Evolutionary conservation across 2,329 filamentous ascomycete species (phyloP).

Genomic region (Fusarium pseudoanthophilum): DNA sequence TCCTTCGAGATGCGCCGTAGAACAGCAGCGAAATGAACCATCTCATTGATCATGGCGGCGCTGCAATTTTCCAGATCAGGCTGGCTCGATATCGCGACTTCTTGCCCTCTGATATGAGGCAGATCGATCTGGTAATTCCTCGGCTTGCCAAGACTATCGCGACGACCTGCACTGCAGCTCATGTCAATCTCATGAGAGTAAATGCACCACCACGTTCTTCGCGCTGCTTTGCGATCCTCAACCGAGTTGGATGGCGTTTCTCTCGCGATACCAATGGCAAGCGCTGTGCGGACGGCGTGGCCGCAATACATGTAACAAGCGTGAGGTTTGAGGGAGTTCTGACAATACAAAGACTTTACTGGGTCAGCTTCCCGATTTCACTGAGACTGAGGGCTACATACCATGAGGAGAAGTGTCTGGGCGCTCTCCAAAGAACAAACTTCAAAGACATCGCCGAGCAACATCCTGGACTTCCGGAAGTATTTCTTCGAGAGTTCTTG

Average conservation of each 20-base stretch:
- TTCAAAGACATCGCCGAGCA: background rate
- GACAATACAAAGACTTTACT: background rate
- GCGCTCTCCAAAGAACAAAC: background rate
- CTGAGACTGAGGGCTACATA: background rate
- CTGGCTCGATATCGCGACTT: fast-evolving
- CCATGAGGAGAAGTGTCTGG: slow-evolving; percentile 1
- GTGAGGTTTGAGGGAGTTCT: slow-evolving; percentile 1
- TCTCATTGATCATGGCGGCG: background rate
- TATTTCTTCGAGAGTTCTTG: slow-evolving; percentile 1
- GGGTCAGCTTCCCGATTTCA: fast-evolving
- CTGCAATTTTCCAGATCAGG: background rate
- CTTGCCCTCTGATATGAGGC: background rate
- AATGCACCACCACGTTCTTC: slow-evolving; percentile 11
- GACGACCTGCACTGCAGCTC: slow-evolving; percentile 14
- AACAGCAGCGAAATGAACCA: background rate
- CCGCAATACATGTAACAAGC: slow-evolving; percentile 8
- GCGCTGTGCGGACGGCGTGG: background rate
- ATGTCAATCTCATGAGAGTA: slow-evolving; percentile 22
- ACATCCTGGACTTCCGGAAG: background rate
- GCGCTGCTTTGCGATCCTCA: slow-evolving; percentile 1
- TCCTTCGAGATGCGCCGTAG: background rate
- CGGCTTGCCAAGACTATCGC: slow-evolving; percentile 12
- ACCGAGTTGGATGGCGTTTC: background rate
- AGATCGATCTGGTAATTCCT: slow-evolving; percentile 7
- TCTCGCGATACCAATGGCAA: background rate